Conservation (phyloP, 768 basidiomycete genomes). For the Mycena capillaripes region DNA sequence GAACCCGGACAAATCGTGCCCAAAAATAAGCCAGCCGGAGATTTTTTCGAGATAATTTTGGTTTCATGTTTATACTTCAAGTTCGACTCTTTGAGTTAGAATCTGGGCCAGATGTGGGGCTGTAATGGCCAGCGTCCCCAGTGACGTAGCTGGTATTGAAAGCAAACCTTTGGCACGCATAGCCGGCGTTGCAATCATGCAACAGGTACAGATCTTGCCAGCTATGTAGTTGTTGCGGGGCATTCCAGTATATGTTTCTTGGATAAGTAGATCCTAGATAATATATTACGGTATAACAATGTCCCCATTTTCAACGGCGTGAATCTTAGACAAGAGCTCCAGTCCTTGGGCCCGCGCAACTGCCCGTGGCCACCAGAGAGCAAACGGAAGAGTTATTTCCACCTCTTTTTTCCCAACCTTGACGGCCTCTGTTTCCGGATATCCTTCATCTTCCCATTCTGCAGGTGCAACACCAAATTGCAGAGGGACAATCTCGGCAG, state of each 20-base stretch:
- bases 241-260: too few relatives aligned
- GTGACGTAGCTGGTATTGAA: too few relatives aligned
- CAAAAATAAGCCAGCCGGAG: too few relatives aligned
- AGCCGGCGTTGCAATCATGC: too few relatives aligned
- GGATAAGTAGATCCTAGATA: background rate
- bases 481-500: background rate
- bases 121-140: too few relatives aligned
- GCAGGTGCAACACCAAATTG: background rate
- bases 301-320: slow-evolving; percentile 18
- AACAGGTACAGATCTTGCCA: too few relatives aligned
- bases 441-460: background rate
- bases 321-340: slow-evolving; percentile 5
- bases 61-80: background rate
- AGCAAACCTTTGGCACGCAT: too few relatives aligned
- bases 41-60: too few relatives aligned
- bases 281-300: background rate
- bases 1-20: too few relatives aligned
- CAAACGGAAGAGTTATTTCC: slow-evolving; percentile 13
- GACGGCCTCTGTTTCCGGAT: slow-evolving; percentile 1
- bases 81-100: too few relatives aligned
- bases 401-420: slow-evolving; percentile 1
- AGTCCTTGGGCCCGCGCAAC: slow-evolving; percentile 16
- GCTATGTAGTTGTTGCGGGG: too few relatives aligned
- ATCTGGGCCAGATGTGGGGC: too few relatives aligned
- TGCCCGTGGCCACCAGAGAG: slow-evolving; percentile 11